Percentiles rank a stretch among this genome's conserved stretches.
Evolutionary conservation across 305 asterid species (phyloP).

Genomic region (Fraxinus paxiana): DNA sequence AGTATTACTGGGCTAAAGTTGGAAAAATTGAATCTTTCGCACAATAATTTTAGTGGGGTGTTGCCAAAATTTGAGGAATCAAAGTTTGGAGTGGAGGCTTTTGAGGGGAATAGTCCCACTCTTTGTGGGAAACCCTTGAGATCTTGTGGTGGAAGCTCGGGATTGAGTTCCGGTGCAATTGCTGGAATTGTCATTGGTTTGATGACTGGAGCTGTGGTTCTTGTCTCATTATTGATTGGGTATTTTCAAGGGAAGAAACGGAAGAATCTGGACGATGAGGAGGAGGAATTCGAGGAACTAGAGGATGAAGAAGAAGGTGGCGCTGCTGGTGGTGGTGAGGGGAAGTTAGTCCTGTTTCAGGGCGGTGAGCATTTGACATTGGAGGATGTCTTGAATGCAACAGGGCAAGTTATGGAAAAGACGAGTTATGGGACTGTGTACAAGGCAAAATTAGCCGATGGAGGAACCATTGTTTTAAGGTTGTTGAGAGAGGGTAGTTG

Average conservation of each 20-base stretch:
- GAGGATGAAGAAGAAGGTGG: slow-evolving; percentile 59
- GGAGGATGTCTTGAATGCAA: slow-evolving; percentile 92
- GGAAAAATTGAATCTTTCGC: slow-evolving; percentile 81
- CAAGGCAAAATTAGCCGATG: slow-evolving; percentile 87
- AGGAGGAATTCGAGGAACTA: slow-evolving; percentile 60
- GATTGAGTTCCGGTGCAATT: slow-evolving; percentile 80
- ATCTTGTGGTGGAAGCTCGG: slow-evolving; percentile 54
- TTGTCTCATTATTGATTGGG: slow-evolving; percentile 80
- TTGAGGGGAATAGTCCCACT: slow-evolving; percentile 73
- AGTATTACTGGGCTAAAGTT: slow-evolving; percentile 43
- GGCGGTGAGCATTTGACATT: slow-evolving; percentile 89
- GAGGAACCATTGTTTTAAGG: slow-evolving; percentile 90
- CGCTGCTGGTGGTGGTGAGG: slow-evolving; percentile 68
- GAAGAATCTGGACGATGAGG: slow-evolving; percentile 47
- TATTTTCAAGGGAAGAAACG: slow-evolving; percentile 79
- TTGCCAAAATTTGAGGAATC: slow-evolving; percentile 67
- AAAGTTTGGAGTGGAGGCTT: slow-evolving; percentile 66
- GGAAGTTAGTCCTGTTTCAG: slow-evolving; percentile 81
- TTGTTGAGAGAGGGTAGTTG: slow-evolving; percentile 89
- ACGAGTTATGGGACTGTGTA: slow-evolving; percentile 89
- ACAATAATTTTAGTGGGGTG: slow-evolving; percentile 81
- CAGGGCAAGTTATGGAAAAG: slow-evolving; percentile 97
- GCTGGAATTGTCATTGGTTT: slow-evolving; percentile 90
- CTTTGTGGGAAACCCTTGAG: slow-evolving; percentile 78
- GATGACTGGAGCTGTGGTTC: slow-evolving; percentile 77